Percentiles rank a stretch among this genome's conserved stretches.
Evolutionary conservation across 2,329 filamentous ascomycete species (phyloP).

Genomic region (Furcasterigmium sp.): DNA sequence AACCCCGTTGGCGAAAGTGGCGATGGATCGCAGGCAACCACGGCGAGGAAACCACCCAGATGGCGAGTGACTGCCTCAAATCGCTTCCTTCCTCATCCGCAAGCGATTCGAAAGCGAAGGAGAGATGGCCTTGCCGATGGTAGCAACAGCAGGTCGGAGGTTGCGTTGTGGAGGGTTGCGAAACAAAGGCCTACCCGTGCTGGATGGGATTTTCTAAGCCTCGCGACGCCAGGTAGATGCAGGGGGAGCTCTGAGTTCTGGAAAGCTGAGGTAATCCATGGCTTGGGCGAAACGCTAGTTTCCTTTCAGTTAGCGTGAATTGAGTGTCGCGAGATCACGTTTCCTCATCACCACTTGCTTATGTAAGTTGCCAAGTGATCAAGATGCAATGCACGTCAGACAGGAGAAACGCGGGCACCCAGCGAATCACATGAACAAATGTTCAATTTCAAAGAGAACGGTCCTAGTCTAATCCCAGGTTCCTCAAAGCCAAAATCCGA

Average conservation of each 20-base stretch:
- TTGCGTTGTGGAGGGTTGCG: background rate
- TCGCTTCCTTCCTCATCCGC: background rate
- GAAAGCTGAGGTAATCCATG: background rate
- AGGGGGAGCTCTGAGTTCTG: background rate
- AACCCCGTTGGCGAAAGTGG: background rate
- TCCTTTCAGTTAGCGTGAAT: background rate
- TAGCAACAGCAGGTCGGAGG: background rate
- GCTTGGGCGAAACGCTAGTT: background rate
- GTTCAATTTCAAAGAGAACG: too few relatives aligned
- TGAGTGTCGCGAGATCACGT: background rate
- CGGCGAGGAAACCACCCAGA: background rate
- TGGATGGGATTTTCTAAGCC: conserved; percentile 1
- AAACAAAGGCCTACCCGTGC: background rate
- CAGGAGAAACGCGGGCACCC: too few relatives aligned
- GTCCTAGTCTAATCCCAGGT: too few relatives aligned
- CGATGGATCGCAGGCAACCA: background rate
- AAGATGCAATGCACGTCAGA: too few relatives aligned
- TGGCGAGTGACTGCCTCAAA: background rate
- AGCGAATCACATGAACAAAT: too few relatives aligned
- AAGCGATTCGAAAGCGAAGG: background rate
- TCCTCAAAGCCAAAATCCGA: too few relatives aligned
- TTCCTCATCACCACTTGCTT: too few relatives aligned
- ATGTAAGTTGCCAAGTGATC: too few relatives aligned
- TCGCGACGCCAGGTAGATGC: background rate
- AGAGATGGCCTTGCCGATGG: background rate